Conservation (phyloP, 2,329 filamentous ascomycete species). For the Xylaria sp. region DNA sequence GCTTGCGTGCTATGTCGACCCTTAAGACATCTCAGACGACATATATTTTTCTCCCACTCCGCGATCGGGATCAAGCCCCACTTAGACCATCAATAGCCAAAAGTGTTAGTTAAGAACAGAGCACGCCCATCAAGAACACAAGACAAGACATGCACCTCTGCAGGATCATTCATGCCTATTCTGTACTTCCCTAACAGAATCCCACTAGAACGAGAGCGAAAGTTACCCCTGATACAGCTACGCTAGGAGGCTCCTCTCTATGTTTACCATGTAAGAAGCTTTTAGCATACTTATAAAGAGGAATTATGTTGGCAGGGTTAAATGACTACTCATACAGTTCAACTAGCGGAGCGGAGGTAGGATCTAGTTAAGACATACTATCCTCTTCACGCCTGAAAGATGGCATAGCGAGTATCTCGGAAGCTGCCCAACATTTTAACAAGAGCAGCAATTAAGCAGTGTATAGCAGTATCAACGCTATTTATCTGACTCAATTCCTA, state of each 20-base stretch:
- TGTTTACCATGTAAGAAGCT: constrained; percentile 43
- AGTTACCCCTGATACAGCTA: constrained; percentile 50
- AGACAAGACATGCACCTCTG: constrained; percentile 35
- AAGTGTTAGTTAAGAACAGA: constrained; percentile 52
- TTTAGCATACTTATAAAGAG: constrained; percentile 19
- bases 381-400: no score
- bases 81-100: constrained; percentile 52
- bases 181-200: constrained; percentile 42
- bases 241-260: constrained; percentile 46
- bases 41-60: constrained; percentile 45
- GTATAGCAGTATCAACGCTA: no score
- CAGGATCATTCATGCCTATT: constrained; percentile 51
- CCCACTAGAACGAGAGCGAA: constrained; percentile 49
- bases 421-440: no score
- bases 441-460: no score
- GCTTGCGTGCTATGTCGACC: constrained; percentile 48
- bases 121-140: constrained; percentile 36
- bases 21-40: constrained; percentile 52
- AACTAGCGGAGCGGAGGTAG: no score
- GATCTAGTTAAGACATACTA: no score
- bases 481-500: no score
- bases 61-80: constrained; percentile 49
- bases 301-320: no score
- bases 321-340: no score
- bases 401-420: no score